Conservation (phyloP, 164 flowering plant species). For the Vitis rotundifolia region DNA sequence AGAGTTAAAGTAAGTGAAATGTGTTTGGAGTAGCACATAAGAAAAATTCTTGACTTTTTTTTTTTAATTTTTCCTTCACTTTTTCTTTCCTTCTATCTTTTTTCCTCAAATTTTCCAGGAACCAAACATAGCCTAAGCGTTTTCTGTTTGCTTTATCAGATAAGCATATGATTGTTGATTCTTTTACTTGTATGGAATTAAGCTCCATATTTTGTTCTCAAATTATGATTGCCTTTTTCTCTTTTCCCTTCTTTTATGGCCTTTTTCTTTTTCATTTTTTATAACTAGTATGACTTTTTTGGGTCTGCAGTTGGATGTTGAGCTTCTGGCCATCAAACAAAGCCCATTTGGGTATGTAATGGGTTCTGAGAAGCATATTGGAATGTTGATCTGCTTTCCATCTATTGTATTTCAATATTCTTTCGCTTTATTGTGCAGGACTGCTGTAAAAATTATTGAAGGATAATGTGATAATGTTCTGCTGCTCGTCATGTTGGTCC, state of each 20-base stretch:
- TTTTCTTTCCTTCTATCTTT: no score
- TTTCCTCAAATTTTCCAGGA: no score
- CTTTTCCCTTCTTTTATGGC: not conserved
- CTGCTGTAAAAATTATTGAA: conserved; percentile 65
- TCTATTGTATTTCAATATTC: not conserved
- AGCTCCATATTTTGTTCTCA: not conserved
- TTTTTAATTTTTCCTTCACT: no score
- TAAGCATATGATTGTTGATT: not conserved
- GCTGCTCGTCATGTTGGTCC: conserved; percentile 1
- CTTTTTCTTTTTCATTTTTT: not conserved
- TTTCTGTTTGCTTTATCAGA: not conserved
- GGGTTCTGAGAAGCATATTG: not conserved
- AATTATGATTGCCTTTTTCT: not conserved
- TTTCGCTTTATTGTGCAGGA: conserved; percentile 33
- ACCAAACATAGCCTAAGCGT: no score
- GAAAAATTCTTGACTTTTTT: no score
- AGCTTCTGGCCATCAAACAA: conserved; percentile 77
- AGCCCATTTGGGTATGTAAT: conserved; percentile 78
- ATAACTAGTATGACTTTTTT: not conserved
- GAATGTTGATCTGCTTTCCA: not conserved
- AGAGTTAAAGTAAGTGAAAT: no score
- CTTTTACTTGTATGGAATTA: not conserved
- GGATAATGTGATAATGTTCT: conserved; percentile 33
- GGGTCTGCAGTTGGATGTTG: conserved; percentile 74
- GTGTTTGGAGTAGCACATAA: no score